phyloP scores from a whole-genome alignment of 768 basidiomycete species.

The Nidularia sp. region DNA sequence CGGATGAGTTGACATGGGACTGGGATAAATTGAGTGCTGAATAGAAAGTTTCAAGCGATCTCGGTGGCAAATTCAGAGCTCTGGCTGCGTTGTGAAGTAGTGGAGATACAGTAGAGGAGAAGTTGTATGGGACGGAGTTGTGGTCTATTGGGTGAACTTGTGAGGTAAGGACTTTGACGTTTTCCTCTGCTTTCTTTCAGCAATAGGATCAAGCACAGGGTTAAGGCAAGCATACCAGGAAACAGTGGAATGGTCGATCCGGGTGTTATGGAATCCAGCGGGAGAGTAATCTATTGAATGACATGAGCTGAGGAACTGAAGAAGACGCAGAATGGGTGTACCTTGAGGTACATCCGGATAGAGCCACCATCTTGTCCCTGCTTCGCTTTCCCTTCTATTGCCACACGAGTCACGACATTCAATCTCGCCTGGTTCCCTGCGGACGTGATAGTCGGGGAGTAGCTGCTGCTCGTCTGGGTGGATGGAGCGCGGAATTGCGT shows the following conservation, averaged over 20 bases:
- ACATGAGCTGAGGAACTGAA: constrained; percentile 1
- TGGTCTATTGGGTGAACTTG: constrained; percentile 75
- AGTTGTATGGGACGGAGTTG: constrained; percentile 70
- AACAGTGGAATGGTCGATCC: constrained; percentile 70
- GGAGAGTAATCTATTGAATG: constrained; percentile 51
- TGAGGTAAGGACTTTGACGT: constrained; percentile 67
- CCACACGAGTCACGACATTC: constrained; percentile 71
- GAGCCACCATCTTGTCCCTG: constrained; percentile 60
- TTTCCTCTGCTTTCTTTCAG: constrained; percentile 54
- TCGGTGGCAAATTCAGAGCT: constrained; percentile 61
- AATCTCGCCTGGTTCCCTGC: constrained; percentile 41
- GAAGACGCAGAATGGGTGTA: constrained; percentile 13
- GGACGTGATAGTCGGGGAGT: constrained; percentile 44
- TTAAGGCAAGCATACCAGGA: constrained; percentile 45
- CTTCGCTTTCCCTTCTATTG: constrained; percentile 71
- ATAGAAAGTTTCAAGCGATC: constrained; percentile 56
- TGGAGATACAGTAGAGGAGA: constrained; percentile 59
- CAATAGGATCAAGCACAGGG: neutral
- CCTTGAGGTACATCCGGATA: constrained; percentile 78
- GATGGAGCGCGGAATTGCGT: constrained; percentile 13
- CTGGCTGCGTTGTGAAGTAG: constrained; percentile 66
- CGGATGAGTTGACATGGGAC: constrained; percentile 22
- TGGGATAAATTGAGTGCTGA: constrained; percentile 46
- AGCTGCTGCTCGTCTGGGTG: constrained; percentile 23
- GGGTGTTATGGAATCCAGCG: constrained; percentile 62